Conservation (phyloP, 2,329 filamentous ascomycete species). For the Cladosporium colombiae region DNA sequence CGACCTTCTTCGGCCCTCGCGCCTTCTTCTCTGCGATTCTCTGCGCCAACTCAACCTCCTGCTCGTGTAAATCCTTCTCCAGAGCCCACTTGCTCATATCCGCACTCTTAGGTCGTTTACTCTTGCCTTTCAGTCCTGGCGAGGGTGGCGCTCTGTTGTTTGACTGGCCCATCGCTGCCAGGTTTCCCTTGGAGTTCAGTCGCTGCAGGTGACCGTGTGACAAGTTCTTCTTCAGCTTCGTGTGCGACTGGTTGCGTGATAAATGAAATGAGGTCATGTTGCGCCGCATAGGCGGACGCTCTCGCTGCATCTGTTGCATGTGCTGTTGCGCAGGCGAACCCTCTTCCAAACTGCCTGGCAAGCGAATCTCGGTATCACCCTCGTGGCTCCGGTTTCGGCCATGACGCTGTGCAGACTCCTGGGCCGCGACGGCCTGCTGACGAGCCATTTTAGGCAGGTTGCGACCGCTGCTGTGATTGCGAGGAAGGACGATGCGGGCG, state of each 20-base stretch:
- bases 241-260: constrained; percentile 32
- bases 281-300: constrained; percentile 31
- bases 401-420: constrained; percentile 29
- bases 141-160: constrained; percentile 30
- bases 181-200: constrained; percentile 42
- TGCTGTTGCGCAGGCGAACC: constrained; percentile 18
- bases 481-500: constrained; percentile 35
- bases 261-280: constrained; percentile 37
- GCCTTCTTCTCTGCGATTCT: constrained; percentile 23
- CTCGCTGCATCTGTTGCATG: neutral
- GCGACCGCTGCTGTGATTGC: constrained; percentile 37
- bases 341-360: constrained; percentile 38
- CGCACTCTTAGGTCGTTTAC: constrained; percentile 34
- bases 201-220: constrained; percentile 50
- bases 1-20: constrained; percentile 33
- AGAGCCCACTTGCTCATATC: constrained; percentile 27
- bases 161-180: constrained; percentile 29
- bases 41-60: constrained; percentile 30
- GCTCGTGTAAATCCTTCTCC: constrained; percentile 34
- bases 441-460: constrained; percentile 35
- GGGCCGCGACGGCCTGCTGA: constrained; percentile 23
- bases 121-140: constrained; percentile 34
- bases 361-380: constrained; percentile 37
- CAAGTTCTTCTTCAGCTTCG: constrained; percentile 42
- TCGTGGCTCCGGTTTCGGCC: constrained; percentile 33